Percentiles rank a stretch among this genome's conserved stretches.
phyloP scores from a whole-genome alignment of 352 stramenopile genomes.

The Globisporangium yorkense region DNA sequence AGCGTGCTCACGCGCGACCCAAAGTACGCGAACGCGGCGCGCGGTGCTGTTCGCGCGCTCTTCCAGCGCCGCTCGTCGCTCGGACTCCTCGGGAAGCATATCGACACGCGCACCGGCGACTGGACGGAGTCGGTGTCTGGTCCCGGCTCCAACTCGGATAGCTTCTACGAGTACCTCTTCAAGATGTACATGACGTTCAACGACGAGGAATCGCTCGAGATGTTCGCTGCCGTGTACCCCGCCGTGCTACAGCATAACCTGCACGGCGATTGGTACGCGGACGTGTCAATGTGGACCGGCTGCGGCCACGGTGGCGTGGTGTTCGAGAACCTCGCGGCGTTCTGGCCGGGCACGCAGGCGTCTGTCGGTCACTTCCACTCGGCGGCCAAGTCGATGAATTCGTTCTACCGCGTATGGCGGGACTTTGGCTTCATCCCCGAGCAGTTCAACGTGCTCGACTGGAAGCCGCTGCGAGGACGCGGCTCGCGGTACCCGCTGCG shows the following conservation, averaged over 20 bases:
- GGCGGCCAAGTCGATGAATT: constrained; percentile 88
- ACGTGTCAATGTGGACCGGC: constrained; percentile 82
- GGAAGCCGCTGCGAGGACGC: constrained; percentile 55
- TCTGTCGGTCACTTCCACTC: constrained; percentile 87
- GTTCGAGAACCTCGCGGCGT: constrained; percentile 91
- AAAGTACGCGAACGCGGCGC: constrained; percentile 62
- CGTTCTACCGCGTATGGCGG: constrained; percentile 94
- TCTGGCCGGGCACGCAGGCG: constrained; percentile 96
- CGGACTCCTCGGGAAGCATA: constrained; percentile 95
- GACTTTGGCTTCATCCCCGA: constrained; percentile 96
- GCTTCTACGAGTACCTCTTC: constrained; percentile 97
- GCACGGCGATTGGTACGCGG: constrained; percentile 80
- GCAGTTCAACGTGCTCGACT: constrained; percentile 90
- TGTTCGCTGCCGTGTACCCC: constrained; percentile 81
- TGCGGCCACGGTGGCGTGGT: constrained; percentile 43
- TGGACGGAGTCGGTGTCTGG: constrained; percentile 80
- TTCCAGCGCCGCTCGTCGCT: constrained; percentile 70
- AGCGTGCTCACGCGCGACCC: constrained; percentile 73
- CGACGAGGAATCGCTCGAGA: constrained; percentile 89
- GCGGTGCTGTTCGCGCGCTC: constrained; percentile 65
- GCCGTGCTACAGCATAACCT: constrained; percentile 63
- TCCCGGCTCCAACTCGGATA: constrained; percentile 94
- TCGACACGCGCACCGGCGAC: constrained; percentile 88
- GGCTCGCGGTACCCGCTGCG: constrained; percentile 90
- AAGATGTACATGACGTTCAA: constrained; percentile 96